Conservation (phyloP, 2,329 filamentous ascomycete genomes). For the Pseudofabraea citricarpa region DNA sequence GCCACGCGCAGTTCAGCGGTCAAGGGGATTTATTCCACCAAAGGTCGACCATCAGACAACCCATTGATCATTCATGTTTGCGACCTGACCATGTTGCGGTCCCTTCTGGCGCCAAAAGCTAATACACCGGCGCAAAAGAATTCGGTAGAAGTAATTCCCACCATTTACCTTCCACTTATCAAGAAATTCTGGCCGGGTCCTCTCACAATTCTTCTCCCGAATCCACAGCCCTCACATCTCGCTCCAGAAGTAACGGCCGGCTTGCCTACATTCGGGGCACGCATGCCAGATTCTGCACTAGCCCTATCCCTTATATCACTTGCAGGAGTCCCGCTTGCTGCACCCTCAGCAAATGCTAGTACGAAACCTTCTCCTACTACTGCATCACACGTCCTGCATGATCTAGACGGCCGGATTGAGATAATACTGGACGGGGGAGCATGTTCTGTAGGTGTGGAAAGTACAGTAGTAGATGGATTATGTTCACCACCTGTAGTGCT, state of each 20-base stretch:
- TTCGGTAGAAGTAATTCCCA: conserved; percentile 20
- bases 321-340: conserved; percentile 74
- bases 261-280: conserved; percentile 77
- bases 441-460: conserved; percentile 88
- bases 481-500: conserved; percentile 76
- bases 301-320: conserved; percentile 82
- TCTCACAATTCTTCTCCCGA: conserved; percentile 82
- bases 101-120: conserved; percentile 11
- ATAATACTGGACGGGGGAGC: conserved; percentile 85
- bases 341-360: conserved; percentile 89
- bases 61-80: conserved; percentile 90
- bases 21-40: conserved; percentile 86
- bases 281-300: conserved; percentile 83
- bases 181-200: conserved; percentile 90
- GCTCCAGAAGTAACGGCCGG: conserved; percentile 91
- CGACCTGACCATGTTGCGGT: conserved; percentile 48
- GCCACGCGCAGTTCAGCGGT: conserved; percentile 82
- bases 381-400: conserved; percentile 82
- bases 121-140: background rate
- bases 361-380: conserved; percentile 90
- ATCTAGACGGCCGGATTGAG: conserved; percentile 76
- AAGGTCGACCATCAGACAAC: conserved; percentile 88
- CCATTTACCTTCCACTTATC: conserved; percentile 68
- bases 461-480: conserved; percentile 91
- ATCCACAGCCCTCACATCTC: conserved; percentile 63